Evolutionary conservation across 768 basidiomycete species (phyloP).

Genomic region (Cubamyces sp.): DNA sequence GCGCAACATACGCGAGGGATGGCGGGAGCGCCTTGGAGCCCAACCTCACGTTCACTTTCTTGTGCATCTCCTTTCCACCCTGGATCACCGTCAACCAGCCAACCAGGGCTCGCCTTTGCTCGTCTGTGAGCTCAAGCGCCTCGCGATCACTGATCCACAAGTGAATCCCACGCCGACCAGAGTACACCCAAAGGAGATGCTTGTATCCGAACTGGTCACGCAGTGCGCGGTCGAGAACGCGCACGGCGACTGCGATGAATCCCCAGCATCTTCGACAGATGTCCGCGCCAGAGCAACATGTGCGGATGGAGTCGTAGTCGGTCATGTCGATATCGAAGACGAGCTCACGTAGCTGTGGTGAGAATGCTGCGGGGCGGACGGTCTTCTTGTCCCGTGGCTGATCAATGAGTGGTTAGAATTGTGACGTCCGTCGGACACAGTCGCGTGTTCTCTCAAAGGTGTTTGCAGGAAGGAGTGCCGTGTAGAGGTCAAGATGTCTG

Average conservation of each 20-base stretch:
- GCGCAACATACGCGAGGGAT: constrained; percentile 56
- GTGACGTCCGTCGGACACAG: no score
- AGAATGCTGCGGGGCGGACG: constrained; percentile 66
- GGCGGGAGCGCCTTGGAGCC: constrained; percentile 63
- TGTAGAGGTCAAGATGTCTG: background rate
- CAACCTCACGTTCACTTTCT: constrained; percentile 77
- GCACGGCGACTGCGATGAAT: constrained; percentile 92
- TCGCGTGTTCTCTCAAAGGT: no score
- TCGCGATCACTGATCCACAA: constrained; percentile 93
- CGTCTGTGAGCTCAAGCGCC: constrained; percentile 90
- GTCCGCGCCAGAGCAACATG: constrained; percentile 88
- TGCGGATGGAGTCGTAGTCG: constrained; percentile 94
- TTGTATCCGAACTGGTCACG: constrained; percentile 90
- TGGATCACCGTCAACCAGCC: constrained; percentile 83
- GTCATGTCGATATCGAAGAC: constrained; percentile 99
- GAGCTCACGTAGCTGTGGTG: constrained; percentile 83
- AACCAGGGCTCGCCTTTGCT: constrained; percentile 87
- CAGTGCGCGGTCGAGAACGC: constrained; percentile 77
- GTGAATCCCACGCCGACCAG: constrained; percentile 97
- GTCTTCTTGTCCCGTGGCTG: constrained; percentile 93
- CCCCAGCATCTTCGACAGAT: constrained; percentile 95
- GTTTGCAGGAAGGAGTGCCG: no score
- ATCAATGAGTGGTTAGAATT: background rate
- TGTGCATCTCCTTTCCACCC: constrained; percentile 78
- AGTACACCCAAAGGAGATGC: constrained; percentile 96